A percentile compares a stretch with the other conserved stretches of the same genome.
phyloP scores from a whole-genome alignment of 1,284 basidiomycete genomes.

The Pseudozyma sp. region DNA sequence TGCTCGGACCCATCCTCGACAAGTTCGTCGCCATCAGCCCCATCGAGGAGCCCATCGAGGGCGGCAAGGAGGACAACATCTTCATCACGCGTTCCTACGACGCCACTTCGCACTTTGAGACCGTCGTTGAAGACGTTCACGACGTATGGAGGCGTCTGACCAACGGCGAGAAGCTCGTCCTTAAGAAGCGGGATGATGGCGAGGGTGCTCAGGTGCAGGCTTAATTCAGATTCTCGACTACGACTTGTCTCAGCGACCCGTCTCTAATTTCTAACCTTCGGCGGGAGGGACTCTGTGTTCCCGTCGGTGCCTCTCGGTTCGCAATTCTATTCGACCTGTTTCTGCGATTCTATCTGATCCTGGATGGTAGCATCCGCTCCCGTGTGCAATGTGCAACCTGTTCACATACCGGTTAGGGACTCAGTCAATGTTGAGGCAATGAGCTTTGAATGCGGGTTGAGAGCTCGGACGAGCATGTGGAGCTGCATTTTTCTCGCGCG shows the following conservation, averaged over 20 bases:
- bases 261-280: too few relatives aligned
- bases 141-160: constrained; percentile 66
- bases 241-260: too few relatives aligned
- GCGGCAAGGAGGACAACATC: constrained; percentile 84
- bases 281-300: too few relatives aligned
- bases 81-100: constrained; percentile 98
- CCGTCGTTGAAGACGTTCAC: constrained; percentile 72
- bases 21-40: constrained; percentile 95
- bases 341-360: not conserved
- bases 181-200: constrained; percentile 63
- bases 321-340: not conserved
- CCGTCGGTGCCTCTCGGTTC: too few relatives aligned
- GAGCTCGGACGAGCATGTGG: constrained; percentile 1
- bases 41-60: constrained; percentile 87
- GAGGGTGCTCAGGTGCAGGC: constrained; percentile 67
- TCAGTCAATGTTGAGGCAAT: not conserved
- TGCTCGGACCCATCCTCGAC: constrained; percentile 92
- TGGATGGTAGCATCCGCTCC: not conserved
- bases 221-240: constrained; percentile 5
- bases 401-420: too few relatives aligned
- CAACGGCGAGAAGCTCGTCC: constrained; percentile 63
- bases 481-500: constrained; percentile 17
- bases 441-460: not conserved
- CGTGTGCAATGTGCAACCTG: too few relatives aligned
- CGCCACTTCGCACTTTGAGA: constrained; percentile 98